Evolutionary conservation across 495 filamentous ascomycete genomes (phyloP), one percentile per base, ranked within the genome.

Genomic region (Sphaerosporella brunnea): DNA sequence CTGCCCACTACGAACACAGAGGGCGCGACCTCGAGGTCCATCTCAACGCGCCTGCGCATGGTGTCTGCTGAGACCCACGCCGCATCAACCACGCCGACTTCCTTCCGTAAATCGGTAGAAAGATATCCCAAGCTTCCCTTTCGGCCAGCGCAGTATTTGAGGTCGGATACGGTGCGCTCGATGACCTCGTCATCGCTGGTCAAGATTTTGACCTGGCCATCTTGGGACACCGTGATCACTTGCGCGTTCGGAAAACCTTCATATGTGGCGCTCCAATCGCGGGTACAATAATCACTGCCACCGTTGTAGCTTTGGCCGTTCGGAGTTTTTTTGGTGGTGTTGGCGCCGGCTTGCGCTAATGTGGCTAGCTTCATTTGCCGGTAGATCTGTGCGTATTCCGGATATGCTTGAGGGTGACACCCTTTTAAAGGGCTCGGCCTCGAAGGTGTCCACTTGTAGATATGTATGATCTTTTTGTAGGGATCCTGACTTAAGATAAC

Each of bases 331-430:
- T 42, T 32, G 11, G 47, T 47, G 36, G 56, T 59, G 32, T 39
- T 23, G 2, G 36, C 37, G 1, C 21, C 24, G 4, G 45, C 23
- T 65, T 66, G 68, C 2, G 73, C 68, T 4, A 37, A 18, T 37
- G 54, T 81, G 79, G 40, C 40, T 1, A 43, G 40, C 47, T 80
- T 77, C 77, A 81, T 81, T 19, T 70, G 63, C 15, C 73, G 66
- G 52, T 81, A 80, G 8, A 81, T 65, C 35, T 68, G 64, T 0
- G 77, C 74, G 54, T 81, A 81, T 69, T 69, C 19, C 0, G 77
- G 77, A 53, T 81, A 81, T 28, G 75, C 77, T 15, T 72, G 65
- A 32, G 73, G 68, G 60, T 81, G 77, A 36, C 77, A 81, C 19
- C 69, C 69, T 5, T 70, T 69, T 16, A 80, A 58, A 0, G 76